Evolutionary conservation across 2,329 filamentous ascomycete genomes (phyloP).

Genomic region (Penicillium corylophilum): DNA sequence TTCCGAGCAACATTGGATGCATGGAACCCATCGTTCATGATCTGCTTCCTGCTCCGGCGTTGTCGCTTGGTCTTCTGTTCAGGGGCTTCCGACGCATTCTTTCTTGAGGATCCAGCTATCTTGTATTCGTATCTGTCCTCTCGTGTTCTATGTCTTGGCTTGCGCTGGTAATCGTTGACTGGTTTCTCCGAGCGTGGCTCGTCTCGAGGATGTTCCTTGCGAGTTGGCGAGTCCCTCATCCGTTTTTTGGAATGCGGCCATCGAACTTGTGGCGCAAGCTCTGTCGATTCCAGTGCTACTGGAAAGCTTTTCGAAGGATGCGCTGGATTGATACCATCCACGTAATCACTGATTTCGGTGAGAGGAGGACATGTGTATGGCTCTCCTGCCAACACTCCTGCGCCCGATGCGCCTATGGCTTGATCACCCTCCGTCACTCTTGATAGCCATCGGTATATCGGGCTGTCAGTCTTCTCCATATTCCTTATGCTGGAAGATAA

Average conservation of each 20-base stretch:
- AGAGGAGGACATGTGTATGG: neutral
- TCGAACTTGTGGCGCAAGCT: neutral
- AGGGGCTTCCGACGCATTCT: conserved; percentile 1
- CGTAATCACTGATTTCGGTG: neutral
- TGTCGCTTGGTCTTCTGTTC: conserved; percentile 25
- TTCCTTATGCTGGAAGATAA: too few species aligned
- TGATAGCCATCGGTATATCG: conserved; percentile 20
- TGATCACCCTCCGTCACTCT: neutral
- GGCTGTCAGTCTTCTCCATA: neutral
- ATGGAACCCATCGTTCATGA: conserved; percentile 57
- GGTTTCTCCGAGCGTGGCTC: neutral
- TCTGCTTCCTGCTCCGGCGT: conserved; percentile 26
- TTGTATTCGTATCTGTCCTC: conserved; percentile 56
- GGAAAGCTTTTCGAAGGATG: neutral
- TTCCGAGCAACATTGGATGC: conserved; percentile 54
- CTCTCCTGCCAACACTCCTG: neutral
- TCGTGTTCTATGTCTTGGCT: conserved; percentile 56
- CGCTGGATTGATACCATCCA: neutral
- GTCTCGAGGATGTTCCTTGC: neutral
- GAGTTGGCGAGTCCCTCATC: neutral
- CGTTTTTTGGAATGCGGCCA: neutral
- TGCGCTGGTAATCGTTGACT: conserved; percentile 47
- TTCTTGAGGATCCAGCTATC: neutral
- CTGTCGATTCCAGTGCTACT: neutral
- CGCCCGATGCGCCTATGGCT: neutral